Percentiles rank a stretch among this genome's conserved stretches.
Evolutionary conservation across 345 rosid species (phyloP).

Genomic region (Eutrema heterophyllum): DNA sequence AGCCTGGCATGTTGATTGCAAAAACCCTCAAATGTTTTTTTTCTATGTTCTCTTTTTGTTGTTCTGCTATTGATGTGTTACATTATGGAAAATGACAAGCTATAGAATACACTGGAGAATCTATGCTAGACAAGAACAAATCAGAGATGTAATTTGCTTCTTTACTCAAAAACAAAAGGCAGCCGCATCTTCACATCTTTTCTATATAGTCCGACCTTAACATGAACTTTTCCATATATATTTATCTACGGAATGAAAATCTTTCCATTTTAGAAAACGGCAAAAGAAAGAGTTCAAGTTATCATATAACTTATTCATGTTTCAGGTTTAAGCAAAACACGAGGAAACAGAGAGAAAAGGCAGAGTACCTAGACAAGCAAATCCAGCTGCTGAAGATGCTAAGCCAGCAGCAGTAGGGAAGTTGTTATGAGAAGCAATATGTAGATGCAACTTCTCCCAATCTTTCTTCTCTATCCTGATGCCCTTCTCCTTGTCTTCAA

Average conservation of each 20-base stretch:
- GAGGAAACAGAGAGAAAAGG: neutral
- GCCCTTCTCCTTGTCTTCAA: constrained; percentile 77
- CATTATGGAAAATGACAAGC: neutral
- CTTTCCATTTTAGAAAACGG: neutral
- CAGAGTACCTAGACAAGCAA: constrained; percentile 85
- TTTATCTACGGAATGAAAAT: neutral
- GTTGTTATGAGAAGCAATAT: constrained; percentile 87
- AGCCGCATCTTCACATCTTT: neutral
- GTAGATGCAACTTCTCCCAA: constrained; percentile 79
- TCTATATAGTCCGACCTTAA: neutral
- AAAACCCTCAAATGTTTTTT: too few relatives aligned
- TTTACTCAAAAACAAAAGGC: neutral
- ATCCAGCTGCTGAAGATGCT: constrained; percentile 99
- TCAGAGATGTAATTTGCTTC: neutral
- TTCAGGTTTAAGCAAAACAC: neutral
- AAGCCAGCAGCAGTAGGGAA: constrained; percentile 99
- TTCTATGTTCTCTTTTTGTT: too few relatives aligned
- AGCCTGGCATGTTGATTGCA: too few relatives aligned
- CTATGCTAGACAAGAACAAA: neutral
- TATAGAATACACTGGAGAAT: neutral
- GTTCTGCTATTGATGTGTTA: neutral
- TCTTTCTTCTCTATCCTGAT: constrained; percentile 72
- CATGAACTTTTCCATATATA: neutral
- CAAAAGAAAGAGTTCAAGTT: neutral
- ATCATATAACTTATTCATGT: neutral